Evolutionary conservation across 495 filamentous ascomycete species (phyloP), one percentile per base, ranked within the genome.

Genomic region (Parathielavia hyrcaniae): DNA sequence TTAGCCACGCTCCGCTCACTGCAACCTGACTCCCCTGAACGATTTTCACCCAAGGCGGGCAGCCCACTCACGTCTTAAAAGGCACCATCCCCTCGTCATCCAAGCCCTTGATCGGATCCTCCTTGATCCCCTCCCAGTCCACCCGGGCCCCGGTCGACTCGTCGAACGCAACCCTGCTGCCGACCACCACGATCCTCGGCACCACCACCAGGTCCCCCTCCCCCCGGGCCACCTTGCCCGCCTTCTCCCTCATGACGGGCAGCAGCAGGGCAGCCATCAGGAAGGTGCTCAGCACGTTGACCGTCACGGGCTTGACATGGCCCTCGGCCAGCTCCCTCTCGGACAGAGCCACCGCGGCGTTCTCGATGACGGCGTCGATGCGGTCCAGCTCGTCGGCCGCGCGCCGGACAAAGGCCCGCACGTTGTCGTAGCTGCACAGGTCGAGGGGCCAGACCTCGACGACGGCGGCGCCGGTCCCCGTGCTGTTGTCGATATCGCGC

Each of bases 401-500:
- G 34, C 63, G 44, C 1, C 66, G 16, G 2, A 50, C 71, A 59
- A 79, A 79, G 5, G 66, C 62, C 32, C 60, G 64, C 41, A 78
- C 67, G 30, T 69, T 73, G 20, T 69, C 67, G 56, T 70, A 77
- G 9, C 56, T 66, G 7, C 49, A 48, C 34, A 82, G 63, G 57
- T 84, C 77, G 0, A 84, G 61, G 12, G 66, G 53, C 77, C 78
- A 83, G 10, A 81, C 76, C 40, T 79, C 69, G 34, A 75, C 66
- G n/a, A 83, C 77, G 45, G 77, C 68, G 34, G 72, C 68, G 17
- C 69, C 64, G 32, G 64, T 56, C 13, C 5, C 51, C 16, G 35
- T n/a, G 12, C 44, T 20, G 5, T 57, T 45, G 51, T 73, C 66
- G 53, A 83, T 75, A n/a, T 64, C 53, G 0, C 58, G 52, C 58